phyloP scores from a whole-genome alignment of 2,329 filamentous ascomycete genomes.

The Trichoderma harzianum region DNA sequence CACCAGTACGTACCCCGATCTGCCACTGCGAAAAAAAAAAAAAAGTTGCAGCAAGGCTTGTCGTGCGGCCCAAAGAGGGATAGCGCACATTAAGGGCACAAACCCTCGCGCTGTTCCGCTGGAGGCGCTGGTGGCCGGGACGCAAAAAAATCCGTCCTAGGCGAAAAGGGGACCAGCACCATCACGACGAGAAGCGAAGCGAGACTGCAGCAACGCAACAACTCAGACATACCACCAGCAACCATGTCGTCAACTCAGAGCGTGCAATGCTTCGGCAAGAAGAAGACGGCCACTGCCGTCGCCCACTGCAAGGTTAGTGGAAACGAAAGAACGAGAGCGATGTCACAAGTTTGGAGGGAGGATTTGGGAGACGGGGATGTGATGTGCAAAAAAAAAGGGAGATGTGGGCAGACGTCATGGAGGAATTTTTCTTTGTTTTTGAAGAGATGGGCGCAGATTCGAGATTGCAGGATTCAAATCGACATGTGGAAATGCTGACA shows the following conservation, averaged over 20 bases:
- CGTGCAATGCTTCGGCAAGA: conserved; percentile 99
- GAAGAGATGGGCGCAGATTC: neutral
- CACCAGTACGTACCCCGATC: neutral
- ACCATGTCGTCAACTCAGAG: conserved; percentile 75
- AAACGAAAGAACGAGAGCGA: neutral
- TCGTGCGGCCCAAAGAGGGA: conserved; percentile 23
- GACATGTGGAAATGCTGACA: conserved; percentile 29
- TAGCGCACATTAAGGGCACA: conserved; percentile 34
- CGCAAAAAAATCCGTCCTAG: conserved; percentile 24
- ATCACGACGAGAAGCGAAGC: conserved; percentile 20
- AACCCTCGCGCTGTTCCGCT: conserved; percentile 28
- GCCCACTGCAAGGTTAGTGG: conserved; percentile 80
- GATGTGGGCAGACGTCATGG: neutral
- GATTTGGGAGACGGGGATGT: neutral
- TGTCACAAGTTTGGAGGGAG: neutral
- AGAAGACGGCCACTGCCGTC: conserved; percentile 85
- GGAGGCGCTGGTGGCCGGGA: conserved; percentile 15
- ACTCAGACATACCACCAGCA: conserved; percentile 34
- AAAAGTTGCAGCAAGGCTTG: neutral
- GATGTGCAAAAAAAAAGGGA: neutral
- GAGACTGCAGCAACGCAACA: conserved; percentile 26
- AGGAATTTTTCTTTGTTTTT: neutral
- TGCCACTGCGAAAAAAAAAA: neutral
- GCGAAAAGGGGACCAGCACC: conserved; percentile 17
- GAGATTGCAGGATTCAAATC: neutral